phyloP scores from a whole-genome alignment of 257 asterid species.

The Gentiana macrophylla region DNA sequence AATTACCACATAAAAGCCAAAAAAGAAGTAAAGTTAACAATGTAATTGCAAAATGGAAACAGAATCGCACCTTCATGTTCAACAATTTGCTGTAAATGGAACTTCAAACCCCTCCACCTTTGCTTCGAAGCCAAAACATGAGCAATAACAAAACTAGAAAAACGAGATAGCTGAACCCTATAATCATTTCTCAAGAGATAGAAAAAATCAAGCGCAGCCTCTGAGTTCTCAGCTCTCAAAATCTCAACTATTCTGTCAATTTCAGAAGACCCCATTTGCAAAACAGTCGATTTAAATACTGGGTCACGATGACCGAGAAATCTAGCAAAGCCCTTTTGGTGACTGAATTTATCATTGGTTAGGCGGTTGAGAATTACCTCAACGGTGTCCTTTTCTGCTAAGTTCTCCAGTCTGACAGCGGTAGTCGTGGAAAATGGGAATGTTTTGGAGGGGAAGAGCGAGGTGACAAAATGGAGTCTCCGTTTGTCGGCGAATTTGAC shows the following conservation, averaged over 20 bases:
- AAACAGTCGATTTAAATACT: slow-evolving; percentile 23
- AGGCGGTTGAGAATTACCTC: slow-evolving; percentile 31
- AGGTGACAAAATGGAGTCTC: slow-evolving; percentile 17
- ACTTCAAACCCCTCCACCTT: slow-evolving; percentile 37
- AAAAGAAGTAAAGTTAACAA: neutral
- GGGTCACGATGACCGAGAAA: slow-evolving; percentile 17
- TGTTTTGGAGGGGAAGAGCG: slow-evolving; percentile 10
- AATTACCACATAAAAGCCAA: neutral
- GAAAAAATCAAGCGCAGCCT: slow-evolving; percentile 54
- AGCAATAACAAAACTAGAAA: slow-evolving; percentile 33
- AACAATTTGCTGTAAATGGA: slow-evolving; percentile 43
- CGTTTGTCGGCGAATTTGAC: slow-evolving; percentile 20
- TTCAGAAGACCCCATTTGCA: slow-evolving; percentile 28
- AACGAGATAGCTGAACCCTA: slow-evolving; percentile 37
- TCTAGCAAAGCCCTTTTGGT: slow-evolving; percentile 16
- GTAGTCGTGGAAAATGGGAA: slow-evolving; percentile 20
- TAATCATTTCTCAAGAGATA: slow-evolving; percentile 44
- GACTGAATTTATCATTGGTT: slow-evolving; percentile 9
- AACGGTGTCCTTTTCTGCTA: slow-evolving; percentile 20
- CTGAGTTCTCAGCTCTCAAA: slow-evolving; percentile 20
- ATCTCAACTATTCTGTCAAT: slow-evolving; percentile 33
- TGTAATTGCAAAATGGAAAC: neutral
- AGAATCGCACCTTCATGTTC: slow-evolving; percentile 35
- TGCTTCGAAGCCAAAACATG: slow-evolving; percentile 51
- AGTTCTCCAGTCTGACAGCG: slow-evolving; percentile 16